Base-by-base conservation (phyloP, 2,329 filamentous ascomycete species). In the Monosporascus ibericus region DNA sequence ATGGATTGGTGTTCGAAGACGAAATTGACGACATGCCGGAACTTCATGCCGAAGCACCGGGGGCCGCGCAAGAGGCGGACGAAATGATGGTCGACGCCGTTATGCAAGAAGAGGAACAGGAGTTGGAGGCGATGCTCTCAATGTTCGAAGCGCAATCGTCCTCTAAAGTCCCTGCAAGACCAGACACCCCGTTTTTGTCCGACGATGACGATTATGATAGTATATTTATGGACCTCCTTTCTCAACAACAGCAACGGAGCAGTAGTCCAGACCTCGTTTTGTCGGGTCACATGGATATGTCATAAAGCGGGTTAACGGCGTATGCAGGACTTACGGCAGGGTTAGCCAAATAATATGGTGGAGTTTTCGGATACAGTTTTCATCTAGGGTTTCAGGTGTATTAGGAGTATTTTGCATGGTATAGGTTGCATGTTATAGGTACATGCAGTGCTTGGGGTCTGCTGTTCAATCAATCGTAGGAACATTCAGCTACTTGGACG, bases 171-270 rank as follows among this genome's bases (percentile, higher is more conserved):
- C 48, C 58, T 11, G 61, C 58, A 36, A 63, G 60, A n/a, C 68
- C 68, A 15, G 60, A 63, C 6, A 70, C 72, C 2, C 62, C 68
- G 8, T 63, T 65, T 1, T 65, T 74, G 34, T 76, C 72, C 1
- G 81, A 85, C 49, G 81, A 84, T 46, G 78, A 78, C 15, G 81
- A 84, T 44, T 86, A 84, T 60, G 82, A 86, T 57, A 70, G 75
- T 47, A 68, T 85, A 9, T 86, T 96, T 65, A 80, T 82, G 72
- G 83, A 89, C 58, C 65, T 88, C 38, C 68, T 82, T 48, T 74
- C 78, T n/a, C 69, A 76, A 55, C 71, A 77, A 5, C 53, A 61
- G 47, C 59, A 54, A 6, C 38, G 47, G 9, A 52, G 58, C 27
- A 54, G 54, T 24, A 57, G 49, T 57, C 64, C 65, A 44, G 56